A percentile compares a stretch with the other conserved stretches of the same genome.
These are phyloP conservation scores for Phytopythium aichiense DNA, from an alignment of 352 stramenopile genomes.

Conservation along the genomic window DNA sequence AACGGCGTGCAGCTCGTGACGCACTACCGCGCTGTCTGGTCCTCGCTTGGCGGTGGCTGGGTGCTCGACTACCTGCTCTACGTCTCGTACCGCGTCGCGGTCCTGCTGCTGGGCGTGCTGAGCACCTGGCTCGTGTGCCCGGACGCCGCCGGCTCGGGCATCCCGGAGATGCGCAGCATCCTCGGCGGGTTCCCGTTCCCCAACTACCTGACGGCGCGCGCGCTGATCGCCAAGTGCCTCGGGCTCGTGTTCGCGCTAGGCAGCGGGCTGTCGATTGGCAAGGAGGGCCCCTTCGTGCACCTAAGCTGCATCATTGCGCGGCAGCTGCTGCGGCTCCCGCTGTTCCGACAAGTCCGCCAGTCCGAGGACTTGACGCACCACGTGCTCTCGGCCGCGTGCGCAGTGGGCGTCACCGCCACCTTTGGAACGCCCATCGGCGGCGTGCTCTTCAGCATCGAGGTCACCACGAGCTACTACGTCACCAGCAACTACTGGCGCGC, in stretches of 20 bases:
- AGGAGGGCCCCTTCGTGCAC: constrained; percentile 81
- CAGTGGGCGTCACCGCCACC: constrained; percentile 73
- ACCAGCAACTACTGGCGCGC: constrained; percentile 88
- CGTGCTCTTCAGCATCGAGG: constrained; percentile 77
- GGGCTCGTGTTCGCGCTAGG: constrained; percentile 61
- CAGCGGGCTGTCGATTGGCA: constrained; percentile 69
- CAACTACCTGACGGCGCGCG: constrained; percentile 55
- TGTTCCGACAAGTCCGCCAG: constrained; percentile 55
- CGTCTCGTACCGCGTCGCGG: constrained; percentile 49
- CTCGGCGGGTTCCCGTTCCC: constrained; percentile 64
- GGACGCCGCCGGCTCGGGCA: constrained; percentile 61
- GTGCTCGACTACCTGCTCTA: constrained; percentile 59
- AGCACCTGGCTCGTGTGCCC: constrained; percentile 60
- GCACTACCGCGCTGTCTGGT: constrained; percentile 32
- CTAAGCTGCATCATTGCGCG: constrained; percentile 71
- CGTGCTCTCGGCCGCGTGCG: constrained; percentile 60
- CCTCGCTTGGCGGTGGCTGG: constrained; percentile 41
- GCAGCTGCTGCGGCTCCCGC: constrained; percentile 48
- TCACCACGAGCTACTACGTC: constrained; percentile 87
- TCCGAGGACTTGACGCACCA: constrained; percentile 67
- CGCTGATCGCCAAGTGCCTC: constrained; percentile 62
- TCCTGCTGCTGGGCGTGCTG: constrained; percentile 55
- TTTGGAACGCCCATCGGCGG: constrained; percentile 76
- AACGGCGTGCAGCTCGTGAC: constrained; percentile 45
- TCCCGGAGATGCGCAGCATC: constrained; percentile 80